These are phyloP conservation scores for Grosmannia clavigera DNA, from an alignment of 2,329 filamentous ascomycete species.

Conservation along the genomic window DNA sequence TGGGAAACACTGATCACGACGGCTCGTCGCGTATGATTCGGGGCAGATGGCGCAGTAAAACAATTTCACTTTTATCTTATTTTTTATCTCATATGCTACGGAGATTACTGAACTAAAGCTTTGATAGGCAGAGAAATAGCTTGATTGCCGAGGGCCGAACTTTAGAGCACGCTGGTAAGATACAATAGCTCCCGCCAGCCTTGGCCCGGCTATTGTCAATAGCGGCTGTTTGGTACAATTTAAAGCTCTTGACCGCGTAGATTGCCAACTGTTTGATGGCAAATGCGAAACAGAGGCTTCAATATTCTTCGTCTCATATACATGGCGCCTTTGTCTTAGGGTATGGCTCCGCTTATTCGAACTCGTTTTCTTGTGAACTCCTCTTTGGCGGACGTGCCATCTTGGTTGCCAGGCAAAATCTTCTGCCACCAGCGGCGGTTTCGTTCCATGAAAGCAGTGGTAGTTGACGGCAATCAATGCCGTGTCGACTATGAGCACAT, in stretches of 20 bases:
- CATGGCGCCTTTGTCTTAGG: neutral
- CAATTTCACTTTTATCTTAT: too few relatives aligned
- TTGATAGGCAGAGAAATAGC: neutral
- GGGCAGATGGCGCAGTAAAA: too few relatives aligned
- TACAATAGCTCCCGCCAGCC: too few relatives aligned
- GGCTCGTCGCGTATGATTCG: too few relatives aligned
- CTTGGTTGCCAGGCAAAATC: neutral
- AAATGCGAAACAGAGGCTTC: too few relatives aligned
- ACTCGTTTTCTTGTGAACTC: neutral
- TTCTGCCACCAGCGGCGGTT: neutral
- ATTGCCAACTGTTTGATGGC: neutral
- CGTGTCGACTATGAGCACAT: conserved; percentile 10
- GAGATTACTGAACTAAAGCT: too few relatives aligned
- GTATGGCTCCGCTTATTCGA: neutral
- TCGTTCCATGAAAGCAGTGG: conserved; percentile 12
- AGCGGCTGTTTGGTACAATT: neutral
- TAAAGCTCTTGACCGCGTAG: neutral
- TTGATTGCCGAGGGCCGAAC: neutral
- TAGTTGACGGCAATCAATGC: conserved; percentile 5
- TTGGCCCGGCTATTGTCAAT: too few relatives aligned
- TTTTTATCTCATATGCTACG: too few relatives aligned
- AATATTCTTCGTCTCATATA: neutral
- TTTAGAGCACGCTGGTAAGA: too few relatives aligned
- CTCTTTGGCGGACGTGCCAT: neutral
- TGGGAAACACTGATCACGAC: too few relatives aligned